Evolutionary conservation across 148 eudicot genomes (phyloP), one percentile per base, ranked within the genome.

Genomic region (Persicaria tinctoria): DNA sequence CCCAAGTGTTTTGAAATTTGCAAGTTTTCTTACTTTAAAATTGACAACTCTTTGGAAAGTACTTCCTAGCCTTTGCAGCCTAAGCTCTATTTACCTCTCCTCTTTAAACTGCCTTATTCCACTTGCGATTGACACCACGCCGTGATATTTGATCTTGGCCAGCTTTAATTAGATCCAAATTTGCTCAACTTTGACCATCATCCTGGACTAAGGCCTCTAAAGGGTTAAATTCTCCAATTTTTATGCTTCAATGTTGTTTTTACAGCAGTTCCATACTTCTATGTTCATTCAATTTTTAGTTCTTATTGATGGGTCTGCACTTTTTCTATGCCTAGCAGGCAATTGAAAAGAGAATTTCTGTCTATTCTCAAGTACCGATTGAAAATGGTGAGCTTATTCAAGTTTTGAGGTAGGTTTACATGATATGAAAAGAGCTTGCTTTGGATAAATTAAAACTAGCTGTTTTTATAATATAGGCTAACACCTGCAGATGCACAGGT

Each of bases 381-480:
- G 97, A 91, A 77, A 94, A 94, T 82, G 97, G 98, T 76, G 98
- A 94, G 90, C 95, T 89, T 75, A 88, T 94, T 82, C 98, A 94
- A 84, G 91, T 94, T 73, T 78, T 94, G 51, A 85, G 97, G 98
- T 94, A 78, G 72, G 84, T 75, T 53, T 12, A 56, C 57, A 41
- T 53, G 13, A 44, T 53, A 45, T 16, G 73, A 12, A 63, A 68
- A 46, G 54, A 45, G 57, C 51, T 45, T 72, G 46, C 32, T 50
- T 76, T 59, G 45, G 49, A 51, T 76, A 47, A 66, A 71, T 41
- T 70, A 80, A 56, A 47, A 72, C 77, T 84, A 47, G 72, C 80
- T 32, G 78, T 44, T 82, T 82, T 66, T 80, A 77, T 59, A 77
- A 71, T 78, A 60, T 71, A 85, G 81, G 84, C 89, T 84, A 86